A percentile compares a stretch with the other conserved stretches of the same genome.
Evolutionary conservation across 2,329 filamentous ascomycete genomes (phyloP).

Genomic region (Talaromyces sp.): DNA sequence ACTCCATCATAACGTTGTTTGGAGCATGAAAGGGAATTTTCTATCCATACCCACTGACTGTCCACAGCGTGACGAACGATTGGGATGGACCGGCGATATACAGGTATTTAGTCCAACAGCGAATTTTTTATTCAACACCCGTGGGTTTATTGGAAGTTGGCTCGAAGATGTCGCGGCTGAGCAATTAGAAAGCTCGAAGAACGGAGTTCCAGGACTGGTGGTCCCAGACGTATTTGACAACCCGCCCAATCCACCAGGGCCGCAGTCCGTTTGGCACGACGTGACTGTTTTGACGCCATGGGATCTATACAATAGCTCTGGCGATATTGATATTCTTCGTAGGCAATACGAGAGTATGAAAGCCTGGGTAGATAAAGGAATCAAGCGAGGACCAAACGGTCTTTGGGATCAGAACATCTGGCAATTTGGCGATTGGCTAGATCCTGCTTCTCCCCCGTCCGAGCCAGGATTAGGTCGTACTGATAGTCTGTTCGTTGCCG

Average conservation of each 20-base stretch:
- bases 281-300: slow-evolving; percentile 37
- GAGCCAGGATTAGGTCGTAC: slow-evolving; percentile 30
- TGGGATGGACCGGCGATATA: slow-evolving; percentile 55
- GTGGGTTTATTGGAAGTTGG: slow-evolving; percentile 52
- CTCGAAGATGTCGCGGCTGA: slow-evolving; percentile 46
- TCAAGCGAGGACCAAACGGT: slow-evolving; percentile 30
- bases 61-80: slow-evolving; percentile 54
- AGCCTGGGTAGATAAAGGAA: slow-evolving; percentile 36
- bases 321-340: slow-evolving; percentile 34
- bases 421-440: slow-evolving; percentile 44
- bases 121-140: slow-evolving; percentile 54
- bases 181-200: slow-evolving; percentile 20
- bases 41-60: slow-evolving; percentile 58
- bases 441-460: slow-evolving; percentile 35
- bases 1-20: slow-evolving; percentile 54
- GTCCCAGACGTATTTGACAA: no score
- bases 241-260: neutral
- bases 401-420: slow-evolving; percentile 35
- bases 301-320: slow-evolving; percentile 33
- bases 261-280: slow-evolving; percentile 41
- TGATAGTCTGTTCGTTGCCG: slow-evolving; percentile 35
- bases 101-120: slow-evolving; percentile 52
- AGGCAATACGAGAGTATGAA: slow-evolving; percentile 37
- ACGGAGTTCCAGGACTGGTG: no score
- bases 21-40: slow-evolving; percentile 60